Evolutionary conservation across 305 asterid species (phyloP).

Genomic region (Fraxinus platypoda): DNA sequence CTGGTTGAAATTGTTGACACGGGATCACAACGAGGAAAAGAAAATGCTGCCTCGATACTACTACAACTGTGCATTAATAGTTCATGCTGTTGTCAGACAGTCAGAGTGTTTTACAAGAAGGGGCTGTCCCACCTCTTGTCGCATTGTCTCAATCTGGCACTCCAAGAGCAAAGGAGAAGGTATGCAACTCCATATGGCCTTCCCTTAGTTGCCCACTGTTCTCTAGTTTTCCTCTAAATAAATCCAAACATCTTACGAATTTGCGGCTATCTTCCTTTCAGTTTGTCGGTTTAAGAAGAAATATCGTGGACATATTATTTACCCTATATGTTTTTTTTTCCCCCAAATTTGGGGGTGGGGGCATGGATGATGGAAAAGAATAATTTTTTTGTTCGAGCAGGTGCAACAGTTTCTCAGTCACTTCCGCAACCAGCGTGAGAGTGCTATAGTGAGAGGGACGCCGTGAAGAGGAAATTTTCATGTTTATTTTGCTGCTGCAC

Average conservation of each 20-base stretch:
- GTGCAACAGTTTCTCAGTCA: slow-evolving; percentile 85
- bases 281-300: background rate
- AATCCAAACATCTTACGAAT: background rate
- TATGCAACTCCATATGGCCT: slow-evolving; percentile 17
- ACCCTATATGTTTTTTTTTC: background rate
- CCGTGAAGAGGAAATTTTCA: slow-evolving; percentile 30
- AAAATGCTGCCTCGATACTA: slow-evolving; percentile 78
- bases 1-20: slow-evolving; percentile 78
- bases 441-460: slow-evolving; percentile 48
- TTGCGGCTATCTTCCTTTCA: background rate
- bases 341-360: background rate
- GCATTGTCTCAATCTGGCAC: slow-evolving; percentile 86
- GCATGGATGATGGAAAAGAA: background rate
- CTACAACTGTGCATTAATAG: slow-evolving; percentile 76
- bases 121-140: slow-evolving; percentile 95
- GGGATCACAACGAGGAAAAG: slow-evolving; percentile 86
- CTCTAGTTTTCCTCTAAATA: background rate
- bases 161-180: slow-evolving; percentile 90
- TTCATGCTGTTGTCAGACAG: slow-evolving; percentile 60
- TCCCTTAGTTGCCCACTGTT: too few relatives aligned
- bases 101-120: slow-evolving; percentile 83
- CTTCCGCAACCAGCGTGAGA: slow-evolving; percentile 79
- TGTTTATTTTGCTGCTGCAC: slow-evolving; percentile 23
- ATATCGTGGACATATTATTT: background rate
- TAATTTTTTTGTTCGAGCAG: slow-evolving; percentile 31